phyloP scores from a whole-genome alignment of 495 filamentous ascomycete species.

The Xylaria flabelliformis region DNA sequence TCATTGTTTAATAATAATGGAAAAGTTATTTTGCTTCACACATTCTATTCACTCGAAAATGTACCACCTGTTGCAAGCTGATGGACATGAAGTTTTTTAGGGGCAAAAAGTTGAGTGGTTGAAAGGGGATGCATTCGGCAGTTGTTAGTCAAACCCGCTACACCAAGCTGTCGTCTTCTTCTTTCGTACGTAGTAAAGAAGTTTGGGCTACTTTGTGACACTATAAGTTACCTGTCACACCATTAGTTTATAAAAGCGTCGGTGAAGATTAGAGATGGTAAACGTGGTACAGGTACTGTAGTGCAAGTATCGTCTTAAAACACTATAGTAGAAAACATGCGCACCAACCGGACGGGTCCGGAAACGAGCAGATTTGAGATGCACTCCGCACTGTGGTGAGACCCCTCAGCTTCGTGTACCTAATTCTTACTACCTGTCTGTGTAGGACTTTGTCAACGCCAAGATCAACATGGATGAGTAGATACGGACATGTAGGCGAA shows the following conservation, averaged over 20 bases:
- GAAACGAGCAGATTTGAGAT: constrained; percentile 14
- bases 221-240: neutral
- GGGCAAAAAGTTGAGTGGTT: neutral
- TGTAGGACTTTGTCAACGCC: constrained; percentile 5
- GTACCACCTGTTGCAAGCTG: neutral
- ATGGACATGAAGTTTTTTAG: neutral
- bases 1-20: constrained; percentile 2
- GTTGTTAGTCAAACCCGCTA: neutral
- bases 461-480: neutral
- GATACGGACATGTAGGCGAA: neutral
- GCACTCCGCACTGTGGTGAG: constrained; percentile 15
- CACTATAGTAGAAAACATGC: constrained; percentile 4
- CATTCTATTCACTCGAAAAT: constrained; percentile 4
- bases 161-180: neutral
- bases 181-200: neutral
- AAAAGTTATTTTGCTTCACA: neutral
- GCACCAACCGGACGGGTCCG: constrained; percentile 21
- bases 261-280: neutral
- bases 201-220: neutral
- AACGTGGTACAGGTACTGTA: neutral
- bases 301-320: neutral
- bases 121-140: neutral
- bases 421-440: no score
- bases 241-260: no score
- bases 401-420: neutral